Evolutionary conservation across 2,329 filamentous ascomycete species (phyloP), one percentile per base, ranked within the genome.

Genomic region (Botrytis medusae): DNA sequence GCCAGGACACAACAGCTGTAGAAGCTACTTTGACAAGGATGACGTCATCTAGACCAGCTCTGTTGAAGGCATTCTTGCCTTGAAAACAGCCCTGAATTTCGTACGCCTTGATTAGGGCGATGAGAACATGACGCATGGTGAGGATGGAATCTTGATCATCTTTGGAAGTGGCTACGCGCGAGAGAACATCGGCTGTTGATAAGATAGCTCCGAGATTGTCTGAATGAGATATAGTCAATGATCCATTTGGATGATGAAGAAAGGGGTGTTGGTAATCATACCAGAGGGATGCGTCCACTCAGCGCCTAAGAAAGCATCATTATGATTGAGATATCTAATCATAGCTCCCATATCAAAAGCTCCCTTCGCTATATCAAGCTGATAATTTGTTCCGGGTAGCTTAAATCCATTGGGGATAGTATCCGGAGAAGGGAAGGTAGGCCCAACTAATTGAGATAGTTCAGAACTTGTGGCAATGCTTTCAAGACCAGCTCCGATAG

Each of bases 241-340:
- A 37, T 16, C 7, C 4, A 34, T 51, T 54, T 25, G 22, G 14
- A 34, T 16, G 8, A n/a, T 46, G 10, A 44, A 4, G 3, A 57
- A 32, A 62, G 25, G 8, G 40, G 22, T 16, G 51, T 18, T 1
- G 22, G 2, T 25, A 6, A 46, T 44, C 70, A 48, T 72, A 79
- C 77, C 78, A 34, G 80, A 83, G 20, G 83, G 83, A 78, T 84
- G 83, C 1, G 82, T 83, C 83, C 83, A 84, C 77, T 84, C 83
- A n/a, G 77, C 79, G 0, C 82, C 83, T 14, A 77, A 72, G n/a
- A 81, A 78, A 8, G 80, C 83, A 78, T 84, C 83, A 69, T 84
- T 84, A 68, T 83, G 82, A 74, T 84, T 83, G 22, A 84, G 74
- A 70, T 83, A 84, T 40, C 83, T 78, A 54, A 84, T 83, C 74